Percentiles rank a stretch among this genome's conserved stretches.
Evolutionary conservation across 306 rosid genomes (phyloP).

Genomic region (Alnus glutinosa): DNA sequence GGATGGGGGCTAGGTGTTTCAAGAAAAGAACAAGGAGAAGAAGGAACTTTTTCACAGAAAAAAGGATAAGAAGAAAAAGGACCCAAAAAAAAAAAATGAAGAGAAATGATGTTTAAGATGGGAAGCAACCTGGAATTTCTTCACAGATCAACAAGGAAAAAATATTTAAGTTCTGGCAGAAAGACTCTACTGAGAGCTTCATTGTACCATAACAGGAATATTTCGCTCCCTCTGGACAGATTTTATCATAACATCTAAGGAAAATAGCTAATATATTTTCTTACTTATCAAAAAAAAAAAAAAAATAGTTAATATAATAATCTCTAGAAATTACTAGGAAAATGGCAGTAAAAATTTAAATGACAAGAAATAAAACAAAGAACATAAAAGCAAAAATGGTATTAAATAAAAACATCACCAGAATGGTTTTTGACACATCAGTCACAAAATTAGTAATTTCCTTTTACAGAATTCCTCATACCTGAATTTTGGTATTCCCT

Average conservation of each 20-base stretch:
- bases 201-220: neutral
- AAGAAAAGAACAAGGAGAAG: neutral
- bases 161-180: neutral
- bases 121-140: neutral
- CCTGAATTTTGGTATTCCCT: slow-evolving; percentile 67
- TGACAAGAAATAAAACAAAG: neutral
- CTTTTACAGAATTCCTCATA: slow-evolving; percentile 19
- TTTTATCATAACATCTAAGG: neutral
- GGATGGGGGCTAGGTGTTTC: neutral
- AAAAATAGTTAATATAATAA: neutral
- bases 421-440: neutral
- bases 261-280: neutral
- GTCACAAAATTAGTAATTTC: neutral
- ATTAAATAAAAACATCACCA: neutral
- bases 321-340: slow-evolving; percentile 2
- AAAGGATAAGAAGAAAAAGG: neutral
- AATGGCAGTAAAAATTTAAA: neutral
- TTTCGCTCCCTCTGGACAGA: neutral
- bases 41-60: too few relatives aligned
- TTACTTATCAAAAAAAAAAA: too few relatives aligned
- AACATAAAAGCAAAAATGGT: neutral
- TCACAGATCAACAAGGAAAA: neutral
- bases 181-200: neutral
- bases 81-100: too few relatives aligned
- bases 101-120: neutral